Conservation (phyloP, 371 early-diverging fungal genomes). For the Cokeromyces recurvatus region DNA sequence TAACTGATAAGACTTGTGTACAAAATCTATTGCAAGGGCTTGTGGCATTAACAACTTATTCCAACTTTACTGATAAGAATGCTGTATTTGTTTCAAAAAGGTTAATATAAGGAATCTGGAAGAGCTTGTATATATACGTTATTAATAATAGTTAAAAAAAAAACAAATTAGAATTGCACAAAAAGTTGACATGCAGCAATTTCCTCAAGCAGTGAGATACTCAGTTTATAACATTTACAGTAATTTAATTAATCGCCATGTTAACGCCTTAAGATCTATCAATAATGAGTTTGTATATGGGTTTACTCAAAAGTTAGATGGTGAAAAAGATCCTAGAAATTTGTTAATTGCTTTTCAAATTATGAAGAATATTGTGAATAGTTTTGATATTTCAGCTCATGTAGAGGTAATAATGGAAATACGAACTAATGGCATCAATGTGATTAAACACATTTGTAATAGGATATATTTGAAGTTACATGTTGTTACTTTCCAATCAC, state of each 20-base stretch:
- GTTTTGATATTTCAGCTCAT: slow-evolving; percentile 72
- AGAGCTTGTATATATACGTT: no score
- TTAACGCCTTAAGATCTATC: slow-evolving; percentile 34
- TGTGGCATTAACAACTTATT: slow-evolving; percentile 52
- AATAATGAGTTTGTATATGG: slow-evolving; percentile 75
- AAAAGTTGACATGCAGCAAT: slow-evolving; percentile 57
- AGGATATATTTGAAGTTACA: slow-evolving; percentile 91
- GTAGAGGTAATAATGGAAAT: slow-evolving; percentile 53
- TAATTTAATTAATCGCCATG: slow-evolving; percentile 33
- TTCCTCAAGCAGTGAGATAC: slow-evolving; percentile 53
- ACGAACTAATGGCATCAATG: slow-evolving; percentile 9
- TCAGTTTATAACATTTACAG: slow-evolving; percentile 41
- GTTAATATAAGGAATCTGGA: no score
- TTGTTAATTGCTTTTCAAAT: slow-evolving; percentile 81
- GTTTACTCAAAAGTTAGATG: slow-evolving; percentile 87
- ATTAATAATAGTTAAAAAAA: no score
- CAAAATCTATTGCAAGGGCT: slow-evolving; percentile 66
- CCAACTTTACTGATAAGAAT: slow-evolving; percentile 54
- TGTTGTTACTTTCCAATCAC: slow-evolving; percentile 99
- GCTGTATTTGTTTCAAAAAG: slow-evolving; percentile 54
- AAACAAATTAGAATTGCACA: slow-evolving; percentile 51
- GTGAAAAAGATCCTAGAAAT: slow-evolving; percentile 97
- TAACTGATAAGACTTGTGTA: slow-evolving; percentile 71
- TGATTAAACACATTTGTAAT: no score
- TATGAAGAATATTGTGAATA: slow-evolving; percentile 55